A percentile compares a stretch with the other conserved stretches of the same genome.
Conservation (phyloP, 139 green algal genomes). For the Chlorella sp. region DNA sequence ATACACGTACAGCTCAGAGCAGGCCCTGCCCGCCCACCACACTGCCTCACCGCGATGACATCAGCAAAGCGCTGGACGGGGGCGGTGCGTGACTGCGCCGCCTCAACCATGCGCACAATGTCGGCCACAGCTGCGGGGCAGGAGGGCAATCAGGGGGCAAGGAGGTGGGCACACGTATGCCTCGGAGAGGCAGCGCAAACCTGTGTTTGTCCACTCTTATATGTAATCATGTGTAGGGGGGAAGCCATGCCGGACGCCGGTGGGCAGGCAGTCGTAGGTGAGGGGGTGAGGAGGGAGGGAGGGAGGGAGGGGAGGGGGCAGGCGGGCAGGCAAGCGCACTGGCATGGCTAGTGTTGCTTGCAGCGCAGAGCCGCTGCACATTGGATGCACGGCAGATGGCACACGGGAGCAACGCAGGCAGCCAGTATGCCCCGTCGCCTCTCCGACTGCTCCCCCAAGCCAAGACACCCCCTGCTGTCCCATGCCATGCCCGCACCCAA, state of each 20-base stretch:
- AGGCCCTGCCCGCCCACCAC: conserved; percentile 11
- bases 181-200: neutral
- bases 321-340: neutral
- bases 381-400: too few relatives aligned
- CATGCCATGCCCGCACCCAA: too few relatives aligned
- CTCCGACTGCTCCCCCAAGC: too few relatives aligned
- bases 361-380: too few relatives aligned
- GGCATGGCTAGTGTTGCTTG: neutral
- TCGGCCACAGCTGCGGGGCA: conserved; percentile 74
- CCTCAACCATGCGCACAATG: conserved; percentile 86
- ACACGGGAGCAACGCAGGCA: too few relatives aligned
- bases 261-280: too few relatives aligned
- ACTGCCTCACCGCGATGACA: conserved; percentile 43
- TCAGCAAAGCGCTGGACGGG: conserved; percentile 91
- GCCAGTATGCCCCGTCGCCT: too few relatives aligned
- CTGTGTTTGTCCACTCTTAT: too few relatives aligned
- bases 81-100: conserved; percentile 76
- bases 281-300: neutral
- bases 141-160: neutral
- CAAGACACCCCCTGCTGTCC: too few relatives aligned
- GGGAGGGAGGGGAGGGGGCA: neutral
- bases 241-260: too few relatives aligned
- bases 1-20: neutral
- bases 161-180: neutral
- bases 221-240: neutral